Percentiles rank a stretch among this genome's conserved stretches.
phyloP scores from a whole-genome alignment of 768 basidiomycete genomes.

The Vararia minispora region DNA sequence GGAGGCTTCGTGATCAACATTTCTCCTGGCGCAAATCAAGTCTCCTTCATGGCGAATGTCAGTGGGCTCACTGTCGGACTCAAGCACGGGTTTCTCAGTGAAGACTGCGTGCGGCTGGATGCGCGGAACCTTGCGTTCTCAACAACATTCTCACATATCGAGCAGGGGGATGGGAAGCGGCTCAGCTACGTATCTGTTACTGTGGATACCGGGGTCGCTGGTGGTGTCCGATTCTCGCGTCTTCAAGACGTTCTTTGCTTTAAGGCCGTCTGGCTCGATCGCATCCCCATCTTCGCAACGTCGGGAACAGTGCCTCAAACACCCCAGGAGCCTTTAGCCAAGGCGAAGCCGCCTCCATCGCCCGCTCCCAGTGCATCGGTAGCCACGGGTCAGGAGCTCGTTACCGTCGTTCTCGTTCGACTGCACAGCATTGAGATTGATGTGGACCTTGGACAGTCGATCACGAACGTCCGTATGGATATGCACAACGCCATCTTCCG shows the following conservation, averaged over 20 bases:
- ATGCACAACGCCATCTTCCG: constrained; percentile 53
- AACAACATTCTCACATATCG: constrained; percentile 49
- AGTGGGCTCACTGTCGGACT: constrained; percentile 74
- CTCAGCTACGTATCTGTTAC: constrained; percentile 58
- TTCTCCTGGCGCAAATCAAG: constrained; percentile 58
- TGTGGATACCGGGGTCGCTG: constrained; percentile 78
- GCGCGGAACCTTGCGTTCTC: constrained; percentile 78
- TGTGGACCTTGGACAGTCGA: constrained; percentile 80
- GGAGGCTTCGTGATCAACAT: constrained; percentile 82
- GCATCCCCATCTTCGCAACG: constrained; percentile 62
- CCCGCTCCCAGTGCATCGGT: constrained; percentile 9
- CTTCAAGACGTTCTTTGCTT: constrained; percentile 89
- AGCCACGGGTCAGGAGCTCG: constrained; percentile 36
- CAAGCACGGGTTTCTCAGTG: constrained; percentile 77
- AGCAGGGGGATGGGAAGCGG: constrained; percentile 22
- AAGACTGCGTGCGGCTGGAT: constrained; percentile 70
- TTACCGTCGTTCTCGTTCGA: constrained; percentile 54
- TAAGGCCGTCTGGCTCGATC: constrained; percentile 91
- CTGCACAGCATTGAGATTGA: constrained; percentile 64
- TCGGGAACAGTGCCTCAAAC: constrained; percentile 22
- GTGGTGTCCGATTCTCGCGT: constrained; percentile 71
- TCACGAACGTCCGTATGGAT: constrained; percentile 58
- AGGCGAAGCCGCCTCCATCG: constrained; percentile 11
- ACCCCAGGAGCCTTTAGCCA: constrained; percentile 14
- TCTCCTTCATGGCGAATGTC: constrained; percentile 69